Base-by-base conservation (phyloP, 2,329 filamentous ascomycete species). In the Byssoonygena ceratinophila region DNA sequence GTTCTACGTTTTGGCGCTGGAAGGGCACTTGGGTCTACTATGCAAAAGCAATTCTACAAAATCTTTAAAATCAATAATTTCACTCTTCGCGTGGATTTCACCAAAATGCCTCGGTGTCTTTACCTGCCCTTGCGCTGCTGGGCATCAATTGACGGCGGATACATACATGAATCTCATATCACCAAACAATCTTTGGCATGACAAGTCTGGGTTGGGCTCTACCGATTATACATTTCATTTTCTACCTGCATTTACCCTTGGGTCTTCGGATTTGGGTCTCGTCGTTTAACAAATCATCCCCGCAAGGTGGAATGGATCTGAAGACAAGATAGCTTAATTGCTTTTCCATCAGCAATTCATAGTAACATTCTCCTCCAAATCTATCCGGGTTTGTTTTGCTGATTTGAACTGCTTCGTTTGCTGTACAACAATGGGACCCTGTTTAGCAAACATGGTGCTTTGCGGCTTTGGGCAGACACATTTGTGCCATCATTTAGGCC, bases 401-500 rank as follows among this genome's bases (percentile, higher is more conserved):
- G 7, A 14, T 11, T 18, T 51, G 18, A 8, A 8, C 4, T 45
- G 2, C 9, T 45, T 12, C 29, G 12, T 27, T 25, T 29, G n/a
- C 40, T 36, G 49, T 51, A 18, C 40, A 4, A 51, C 49, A 18
- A 29, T 45, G 16, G 25, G n/a, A 12, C 12, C n/a, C 20, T 31
- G 29, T 3, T n/a, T 14, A 45, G 49, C 49, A 51, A 51, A 51
- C 49, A 45, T 18, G 2, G 12, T 36, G 14, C n/a, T 5, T 29
- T 29, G 27, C 27, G 27, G 27, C 27, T 41, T 51, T 37, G 40
- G 49, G 49, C 49, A 51, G 32, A 51, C 14, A 45, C 18, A 8
- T 22, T 5, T 3, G 7, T 3, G 23, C 2, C 18, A 31, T 22
- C 11, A 7, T 37, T 27, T 8, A 20, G 40, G 8, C 27, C 2